Conservation (phyloP, 345 rosid species). For the Erodium maritimum region DNA sequence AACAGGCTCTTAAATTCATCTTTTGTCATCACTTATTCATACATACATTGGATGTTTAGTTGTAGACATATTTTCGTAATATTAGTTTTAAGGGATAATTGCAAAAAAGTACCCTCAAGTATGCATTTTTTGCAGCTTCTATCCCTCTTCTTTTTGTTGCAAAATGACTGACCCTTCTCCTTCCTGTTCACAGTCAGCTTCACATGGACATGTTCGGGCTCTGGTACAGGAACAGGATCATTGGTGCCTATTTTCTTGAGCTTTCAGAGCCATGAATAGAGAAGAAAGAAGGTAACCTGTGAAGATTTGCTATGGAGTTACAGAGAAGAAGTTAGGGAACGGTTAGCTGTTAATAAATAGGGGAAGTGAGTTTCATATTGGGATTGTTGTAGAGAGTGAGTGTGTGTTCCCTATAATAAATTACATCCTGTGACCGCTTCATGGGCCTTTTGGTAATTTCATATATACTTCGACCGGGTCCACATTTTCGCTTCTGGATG, state of each 20-base stretch:
- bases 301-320: too few relatives aligned
- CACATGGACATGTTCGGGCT: background rate
- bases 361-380: conserved; percentile 41
- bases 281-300: conserved; percentile 18
- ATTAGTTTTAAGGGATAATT: too few relatives aligned
- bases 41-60: background rate
- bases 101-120: too few relatives aligned
- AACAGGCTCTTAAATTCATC: background rate
- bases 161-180: conserved; percentile 8
- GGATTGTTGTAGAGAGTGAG: too few relatives aligned
- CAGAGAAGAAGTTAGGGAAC: too few relatives aligned
- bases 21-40: background rate
- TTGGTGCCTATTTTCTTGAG: conserved; percentile 41
- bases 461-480: too few relatives aligned
- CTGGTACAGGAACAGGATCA: conserved; percentile 5
- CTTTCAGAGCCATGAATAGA: conserved; percentile 62
- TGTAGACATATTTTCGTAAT: too few relatives aligned
- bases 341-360: conserved; percentile 30
- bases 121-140: too few relatives aligned
- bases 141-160: too few relatives aligned
- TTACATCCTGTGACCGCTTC: conserved; percentile 42
- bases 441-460: too few relatives aligned
- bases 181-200: conserved; percentile 9
- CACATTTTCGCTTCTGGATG: too few relatives aligned
- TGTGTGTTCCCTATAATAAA: too few relatives aligned